These are phyloP conservation scores for Coemansia sp. DNA, from an alignment of 192 early-diverging fungal genomes.

Conservation along the genomic window DNA sequence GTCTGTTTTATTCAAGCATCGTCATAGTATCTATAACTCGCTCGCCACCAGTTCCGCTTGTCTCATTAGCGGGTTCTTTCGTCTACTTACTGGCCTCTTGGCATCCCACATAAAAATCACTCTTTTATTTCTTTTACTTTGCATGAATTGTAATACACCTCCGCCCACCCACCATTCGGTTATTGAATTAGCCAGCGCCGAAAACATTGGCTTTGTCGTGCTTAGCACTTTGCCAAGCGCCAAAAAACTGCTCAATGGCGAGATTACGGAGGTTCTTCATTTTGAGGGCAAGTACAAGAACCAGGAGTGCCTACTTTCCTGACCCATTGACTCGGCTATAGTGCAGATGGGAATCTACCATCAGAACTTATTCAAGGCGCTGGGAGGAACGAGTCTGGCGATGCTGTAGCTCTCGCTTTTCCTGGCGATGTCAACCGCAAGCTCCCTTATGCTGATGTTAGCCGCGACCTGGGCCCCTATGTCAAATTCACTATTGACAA, in stretches of 20 bases:
- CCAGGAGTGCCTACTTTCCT: conserved; percentile 13
- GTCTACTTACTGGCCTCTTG: background rate
- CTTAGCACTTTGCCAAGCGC: conserved; percentile 28
- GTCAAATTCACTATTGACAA: conserved; percentile 26
- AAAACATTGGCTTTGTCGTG: conserved; percentile 5
- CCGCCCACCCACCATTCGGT: background rate
- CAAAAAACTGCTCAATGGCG: conserved; percentile 5
- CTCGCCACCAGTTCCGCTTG: background rate
- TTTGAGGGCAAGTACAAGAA: conserved; percentile 26
- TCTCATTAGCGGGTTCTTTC: background rate
- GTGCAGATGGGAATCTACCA: conserved; percentile 21
- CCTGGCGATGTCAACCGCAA: conserved; percentile 12
- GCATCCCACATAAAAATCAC: background rate
- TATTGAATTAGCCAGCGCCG: background rate
- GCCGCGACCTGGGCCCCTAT: conserved; percentile 11
- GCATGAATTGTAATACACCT: background rate
- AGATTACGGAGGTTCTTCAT: conserved; percentile 10
- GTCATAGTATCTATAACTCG: background rate
- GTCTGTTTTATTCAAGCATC: conserved; percentile 10
- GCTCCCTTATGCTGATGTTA: conserved; percentile 13
- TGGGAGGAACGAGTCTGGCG: conserved; percentile 14
- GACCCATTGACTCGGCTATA: background rate
- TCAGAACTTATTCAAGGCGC: conserved; percentile 19
- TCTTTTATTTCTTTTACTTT: background rate
- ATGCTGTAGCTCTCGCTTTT: conserved; percentile 2